phyloP scores from a whole-genome alignment of 371 early-diverging fungal species.

The Saksenaea oblongispora region DNA sequence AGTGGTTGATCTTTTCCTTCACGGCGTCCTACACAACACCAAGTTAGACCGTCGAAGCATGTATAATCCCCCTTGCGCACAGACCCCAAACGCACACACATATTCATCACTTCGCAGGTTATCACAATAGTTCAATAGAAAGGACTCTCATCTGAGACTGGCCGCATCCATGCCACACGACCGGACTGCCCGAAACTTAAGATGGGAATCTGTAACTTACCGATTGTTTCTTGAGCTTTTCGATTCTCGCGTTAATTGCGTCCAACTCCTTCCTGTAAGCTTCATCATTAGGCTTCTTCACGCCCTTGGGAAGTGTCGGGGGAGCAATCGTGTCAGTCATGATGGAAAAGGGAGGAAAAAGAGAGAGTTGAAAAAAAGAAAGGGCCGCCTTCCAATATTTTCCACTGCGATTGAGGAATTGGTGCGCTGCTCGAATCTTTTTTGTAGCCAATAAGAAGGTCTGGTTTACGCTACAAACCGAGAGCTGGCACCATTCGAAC shows the following conservation, averaged over 20 bases:
- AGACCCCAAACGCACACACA: not conserved
- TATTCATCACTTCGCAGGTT: not conserved
- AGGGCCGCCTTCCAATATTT: constrained; percentile 2
- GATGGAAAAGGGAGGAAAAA: constrained; percentile 9
- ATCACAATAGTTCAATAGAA: not conserved
- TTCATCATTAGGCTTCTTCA: constrained; percentile 57
- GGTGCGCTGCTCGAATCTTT: no score
- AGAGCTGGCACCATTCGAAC: no score
- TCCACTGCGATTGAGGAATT: no score
- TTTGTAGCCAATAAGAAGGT: not conserved
- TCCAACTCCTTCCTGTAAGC: constrained; percentile 50
- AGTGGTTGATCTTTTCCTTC: constrained; percentile 36
- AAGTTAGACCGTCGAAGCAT: not conserved
- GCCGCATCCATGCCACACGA: not conserved
- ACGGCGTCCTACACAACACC: constrained; percentile 54
- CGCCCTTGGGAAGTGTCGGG: constrained; percentile 36
- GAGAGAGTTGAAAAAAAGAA: not conserved
- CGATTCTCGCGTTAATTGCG: constrained; percentile 54
- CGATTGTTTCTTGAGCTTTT: constrained; percentile 56
- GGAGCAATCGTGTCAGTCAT: constrained; percentile 24
- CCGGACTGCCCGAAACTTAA: not conserved
- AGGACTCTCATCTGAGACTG: not conserved
- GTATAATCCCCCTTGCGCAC: not conserved
- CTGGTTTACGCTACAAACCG: no score
- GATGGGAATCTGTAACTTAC: constrained; percentile 33